Evolutionary conservation across 371 early-diverging fungal species (phyloP), one percentile per base, ranked within the genome.

Genomic region (Mortierella sp.): DNA sequence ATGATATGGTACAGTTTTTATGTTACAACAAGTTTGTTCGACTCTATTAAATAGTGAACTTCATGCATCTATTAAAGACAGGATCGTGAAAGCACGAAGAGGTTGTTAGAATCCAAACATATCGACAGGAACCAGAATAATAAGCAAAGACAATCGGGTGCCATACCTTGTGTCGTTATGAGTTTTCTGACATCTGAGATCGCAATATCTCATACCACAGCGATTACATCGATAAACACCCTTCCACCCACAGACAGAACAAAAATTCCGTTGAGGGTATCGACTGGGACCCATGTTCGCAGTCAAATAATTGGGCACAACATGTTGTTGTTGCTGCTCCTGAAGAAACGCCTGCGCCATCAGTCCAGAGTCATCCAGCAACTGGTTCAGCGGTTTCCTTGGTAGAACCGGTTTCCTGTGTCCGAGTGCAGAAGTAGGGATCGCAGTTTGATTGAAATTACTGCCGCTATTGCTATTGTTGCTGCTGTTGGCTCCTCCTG

Each of bases 161-260:
- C 21, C 51, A 51, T 88, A 92, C 92, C 94, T 87, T 32, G 94
- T 94, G 75, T 93, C 93, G 65, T 89, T 86, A 76, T 94, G 94
- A 2, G 93, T 91, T 24, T 83, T 88, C 72, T 90, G 73, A 65
- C 94, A 94, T 60, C 80, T 83, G 4, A 92, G 90, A 48, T 91
- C 92, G 60, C 94, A 94, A 75, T 93, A 94, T 8, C 90, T 90
- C 93, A 94, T 93, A 8, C 94, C 94, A 77, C 94, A 94, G 43
- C 89, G 89, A 46, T 89, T 77, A 63, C 94, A 94, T 44, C 83
- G 89, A 85, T 94, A 94, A 11, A 81, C 76, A 68, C 93, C 93
- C 43, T 86, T 85, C 83, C 90, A 94, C 16, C 94, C 93, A 71
- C 94, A 94, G 0, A 94, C 93, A 0, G 94, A 91, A 72, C 94